phyloP scores from a whole-genome alignment of 2,329 filamentous ascomycete genomes.

The Venturia aucupariae region DNA sequence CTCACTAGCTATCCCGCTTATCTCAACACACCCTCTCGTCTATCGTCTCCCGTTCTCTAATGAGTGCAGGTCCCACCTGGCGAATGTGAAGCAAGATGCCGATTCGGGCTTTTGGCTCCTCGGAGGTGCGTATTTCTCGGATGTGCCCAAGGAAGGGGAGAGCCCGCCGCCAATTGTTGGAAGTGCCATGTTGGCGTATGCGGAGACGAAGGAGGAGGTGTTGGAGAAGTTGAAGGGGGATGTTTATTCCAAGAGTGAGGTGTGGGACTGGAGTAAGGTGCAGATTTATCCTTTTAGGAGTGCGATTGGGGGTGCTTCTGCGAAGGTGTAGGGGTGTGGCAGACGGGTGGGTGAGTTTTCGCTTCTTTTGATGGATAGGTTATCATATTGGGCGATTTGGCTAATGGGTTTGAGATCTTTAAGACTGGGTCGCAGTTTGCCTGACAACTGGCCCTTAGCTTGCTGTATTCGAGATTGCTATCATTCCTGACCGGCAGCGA shows the following conservation, averaged over 20 bases:
- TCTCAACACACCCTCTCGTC: too few species aligned
- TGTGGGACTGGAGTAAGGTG: slow-evolving; percentile 60
- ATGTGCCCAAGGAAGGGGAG: slow-evolving; percentile 49
- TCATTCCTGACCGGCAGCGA: too few species aligned
- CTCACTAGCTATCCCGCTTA: too few species aligned
- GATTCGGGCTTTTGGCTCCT: slow-evolving; percentile 52
- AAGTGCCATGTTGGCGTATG: slow-evolving; percentile 59
- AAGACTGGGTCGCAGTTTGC: too few species aligned
- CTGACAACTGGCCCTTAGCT: too few species aligned
- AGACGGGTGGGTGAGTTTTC: too few species aligned
- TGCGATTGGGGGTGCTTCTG: slow-evolving; percentile 27
- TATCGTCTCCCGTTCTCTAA: too few species aligned
- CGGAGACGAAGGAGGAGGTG: slow-evolving; percentile 60
- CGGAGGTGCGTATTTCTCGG: slow-evolving; percentile 39
- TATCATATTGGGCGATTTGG: too few species aligned
- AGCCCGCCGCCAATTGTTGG: slow-evolving; percentile 57
- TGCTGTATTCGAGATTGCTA: too few species aligned
- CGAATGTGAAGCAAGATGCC: slow-evolving; percentile 42
- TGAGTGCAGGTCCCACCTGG: slow-evolving; percentile 42
- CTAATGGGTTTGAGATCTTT: too few species aligned
- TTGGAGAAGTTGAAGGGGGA: slow-evolving; percentile 59
- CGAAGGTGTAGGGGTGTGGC: not conserved
- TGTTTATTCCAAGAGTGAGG: slow-evolving; percentile 59
- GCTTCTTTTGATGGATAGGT: too few species aligned
- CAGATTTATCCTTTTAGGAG: slow-evolving; percentile 42